Evolutionary conservation across 257 asterid species (phyloP).

Genomic region (Rubia yunnanensis): DNA sequence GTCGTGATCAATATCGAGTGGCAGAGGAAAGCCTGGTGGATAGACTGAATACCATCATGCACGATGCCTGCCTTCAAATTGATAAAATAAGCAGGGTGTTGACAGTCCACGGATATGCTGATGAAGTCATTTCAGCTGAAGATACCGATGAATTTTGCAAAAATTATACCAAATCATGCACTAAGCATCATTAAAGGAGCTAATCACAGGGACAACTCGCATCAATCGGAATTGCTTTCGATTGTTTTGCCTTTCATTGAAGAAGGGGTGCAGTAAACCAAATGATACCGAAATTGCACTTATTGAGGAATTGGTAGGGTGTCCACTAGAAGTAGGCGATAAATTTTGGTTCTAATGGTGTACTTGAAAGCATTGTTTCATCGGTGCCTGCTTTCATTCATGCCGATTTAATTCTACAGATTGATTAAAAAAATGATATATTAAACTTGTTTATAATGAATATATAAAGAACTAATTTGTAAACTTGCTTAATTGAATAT

Average conservation of each 20-base stretch:
- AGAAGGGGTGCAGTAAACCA: constrained; percentile 32
- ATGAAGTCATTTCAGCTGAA: constrained; percentile 41
- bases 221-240: constrained; percentile 41
- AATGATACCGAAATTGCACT: neutral
- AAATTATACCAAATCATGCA: constrained; percentile 49
- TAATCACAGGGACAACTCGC: constrained; percentile 40
- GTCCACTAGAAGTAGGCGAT: neutral
- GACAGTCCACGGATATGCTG: constrained; percentile 66
- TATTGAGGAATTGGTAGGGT: neutral
- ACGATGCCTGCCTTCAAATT: constrained; percentile 64
- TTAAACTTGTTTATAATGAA: too few species aligned
- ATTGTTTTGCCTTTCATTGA: constrained; percentile 37
- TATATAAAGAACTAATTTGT: too few species aligned
- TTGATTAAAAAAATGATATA: too few species aligned
- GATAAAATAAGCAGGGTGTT: constrained; percentile 62
- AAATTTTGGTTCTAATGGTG: too few species aligned
- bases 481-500: too few species aligned
- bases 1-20: constrained; percentile 57
- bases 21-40: constrained; percentile 67
- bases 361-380: too few species aligned
- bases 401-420: too few species aligned
- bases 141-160: constrained; percentile 57
- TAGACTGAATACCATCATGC: constrained; percentile 65
- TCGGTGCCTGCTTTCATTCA: too few species aligned
- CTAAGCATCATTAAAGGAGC: constrained; percentile 51